These are phyloP conservation scores for Cutaneotrichosporon curvatum DNA, from an alignment of 1,284 basidiomycete species.

Conservation along the genomic window DNA sequence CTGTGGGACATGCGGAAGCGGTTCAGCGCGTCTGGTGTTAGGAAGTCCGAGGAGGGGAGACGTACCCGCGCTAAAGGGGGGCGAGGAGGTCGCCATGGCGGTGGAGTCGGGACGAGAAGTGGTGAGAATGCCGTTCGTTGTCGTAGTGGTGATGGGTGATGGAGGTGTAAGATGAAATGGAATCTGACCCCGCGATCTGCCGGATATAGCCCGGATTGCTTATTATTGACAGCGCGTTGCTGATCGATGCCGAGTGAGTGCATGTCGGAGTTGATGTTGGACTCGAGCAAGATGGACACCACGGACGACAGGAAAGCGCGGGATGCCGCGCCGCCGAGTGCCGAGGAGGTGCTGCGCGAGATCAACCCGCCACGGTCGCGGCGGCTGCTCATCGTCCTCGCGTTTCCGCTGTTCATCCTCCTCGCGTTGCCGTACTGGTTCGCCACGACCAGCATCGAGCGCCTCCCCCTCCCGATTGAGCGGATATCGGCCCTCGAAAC, in stretches of 20 bases:
- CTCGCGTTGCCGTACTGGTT: conserved; percentile 79
- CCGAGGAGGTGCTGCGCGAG: too few relatives aligned
- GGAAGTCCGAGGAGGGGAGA: not conserved
- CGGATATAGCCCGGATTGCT: too few relatives aligned
- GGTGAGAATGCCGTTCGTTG: too few relatives aligned
- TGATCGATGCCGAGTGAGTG: too few relatives aligned
- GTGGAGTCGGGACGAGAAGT: not conserved
- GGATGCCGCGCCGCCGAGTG: too few relatives aligned
- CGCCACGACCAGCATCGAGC: conserved; percentile 75
- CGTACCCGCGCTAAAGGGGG: conserved; percentile 5
- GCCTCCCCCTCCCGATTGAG: conserved; percentile 62
- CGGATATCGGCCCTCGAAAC: conserved; percentile 50
- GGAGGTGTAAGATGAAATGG: too few relatives aligned
- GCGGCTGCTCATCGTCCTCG: conserved; percentile 47
- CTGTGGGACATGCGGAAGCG: conserved; percentile 37
- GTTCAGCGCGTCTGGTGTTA: conserved; percentile 31
- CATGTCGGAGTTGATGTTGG: too few relatives aligned
- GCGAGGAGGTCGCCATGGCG: not conserved
- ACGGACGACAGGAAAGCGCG: too few relatives aligned
- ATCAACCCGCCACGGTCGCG: conserved; percentile 24
- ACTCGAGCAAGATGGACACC: too few relatives aligned
- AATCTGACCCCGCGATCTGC: too few relatives aligned
- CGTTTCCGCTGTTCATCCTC: conserved; percentile 68
- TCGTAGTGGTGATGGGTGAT: too few relatives aligned
- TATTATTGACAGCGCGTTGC: too few relatives aligned